Evolutionary conservation across 108 stramenopile species (phyloP).

Genomic region (Bacterosira constricta): DNA sequence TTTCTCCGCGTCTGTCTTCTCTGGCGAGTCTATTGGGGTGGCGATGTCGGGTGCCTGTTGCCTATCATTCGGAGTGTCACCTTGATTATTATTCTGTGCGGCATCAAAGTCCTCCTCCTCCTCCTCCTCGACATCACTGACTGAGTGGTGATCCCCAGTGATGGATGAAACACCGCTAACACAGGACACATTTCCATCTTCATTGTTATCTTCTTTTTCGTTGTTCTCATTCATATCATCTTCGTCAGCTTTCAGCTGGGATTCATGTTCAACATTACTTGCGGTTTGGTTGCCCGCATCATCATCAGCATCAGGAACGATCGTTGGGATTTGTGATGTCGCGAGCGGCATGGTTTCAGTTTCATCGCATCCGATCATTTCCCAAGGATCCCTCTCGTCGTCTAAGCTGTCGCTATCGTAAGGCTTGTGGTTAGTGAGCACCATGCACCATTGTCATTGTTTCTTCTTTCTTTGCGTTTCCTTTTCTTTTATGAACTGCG

Average conservation of each 20-base stretch:
- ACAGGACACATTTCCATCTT: neutral
- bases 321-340: neutral
- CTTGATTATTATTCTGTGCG: neutral
- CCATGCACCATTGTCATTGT: neutral
- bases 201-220: neutral
- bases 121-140: neutral
- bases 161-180: slow-evolving; percentile 11
- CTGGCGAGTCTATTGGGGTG: neutral
- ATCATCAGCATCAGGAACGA: neutral
- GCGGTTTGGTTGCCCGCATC: neutral
- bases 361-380: neutral
- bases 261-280: neutral
- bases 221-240: neutral
- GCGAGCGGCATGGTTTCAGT: neutral
- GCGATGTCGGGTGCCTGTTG: neutral
- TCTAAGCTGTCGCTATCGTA: neutral
- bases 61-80: neutral
- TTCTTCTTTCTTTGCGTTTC: too few species aligned
- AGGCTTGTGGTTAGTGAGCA: neutral
- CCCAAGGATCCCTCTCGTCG: neutral
- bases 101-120: neutral
- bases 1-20: neutral
- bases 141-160: slow-evolving; percentile 5
- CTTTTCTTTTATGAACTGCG: too few species aligned
- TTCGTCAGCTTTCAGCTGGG: neutral